A percentile compares a stretch with the other conserved stretches of the same genome.
Conservation (phyloP, 148 eudicot genomes). For the Silene uniflora region DNA sequence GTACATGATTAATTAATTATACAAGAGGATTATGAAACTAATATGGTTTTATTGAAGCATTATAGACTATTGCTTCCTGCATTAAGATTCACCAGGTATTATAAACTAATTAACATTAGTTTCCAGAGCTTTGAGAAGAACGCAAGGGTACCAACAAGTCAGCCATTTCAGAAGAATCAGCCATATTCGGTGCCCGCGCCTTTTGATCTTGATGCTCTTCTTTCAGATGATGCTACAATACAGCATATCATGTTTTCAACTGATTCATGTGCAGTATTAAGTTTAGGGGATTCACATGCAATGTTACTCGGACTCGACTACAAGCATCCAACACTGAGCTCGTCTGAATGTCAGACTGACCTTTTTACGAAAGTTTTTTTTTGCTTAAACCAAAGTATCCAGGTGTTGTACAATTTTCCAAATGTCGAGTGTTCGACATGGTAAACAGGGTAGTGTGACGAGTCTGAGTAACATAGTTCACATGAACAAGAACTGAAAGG, state of each 20-base stretch:
- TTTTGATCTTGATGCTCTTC: constrained; percentile 2
- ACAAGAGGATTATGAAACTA: not conserved
- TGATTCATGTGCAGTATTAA: not conserved
- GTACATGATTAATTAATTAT: not conserved
- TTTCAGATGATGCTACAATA: constrained; percentile 7
- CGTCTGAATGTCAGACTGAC: not conserved
- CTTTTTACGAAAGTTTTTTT: not conserved
- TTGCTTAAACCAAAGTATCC: not conserved
- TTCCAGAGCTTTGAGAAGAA: not conserved
- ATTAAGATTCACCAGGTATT: not conserved
- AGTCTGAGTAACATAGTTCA: not conserved
- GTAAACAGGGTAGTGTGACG: not conserved
- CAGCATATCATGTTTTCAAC: constrained; percentile 11
- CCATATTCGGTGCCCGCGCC: not conserved
- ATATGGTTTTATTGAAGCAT: not conserved
- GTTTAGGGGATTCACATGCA: not conserved
- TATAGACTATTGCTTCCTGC: not conserved
- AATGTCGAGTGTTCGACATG: not conserved
- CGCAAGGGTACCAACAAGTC: constrained; percentile 16
- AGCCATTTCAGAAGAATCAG: not conserved
- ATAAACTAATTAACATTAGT: not conserved
- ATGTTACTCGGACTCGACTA: not conserved
- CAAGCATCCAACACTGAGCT: not conserved
- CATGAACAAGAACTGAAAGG: not conserved
- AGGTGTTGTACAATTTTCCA: not conserved